Conservation (phyloP, 1,284 basidiomycete species). For the Coniferiporia weirii region DNA sequence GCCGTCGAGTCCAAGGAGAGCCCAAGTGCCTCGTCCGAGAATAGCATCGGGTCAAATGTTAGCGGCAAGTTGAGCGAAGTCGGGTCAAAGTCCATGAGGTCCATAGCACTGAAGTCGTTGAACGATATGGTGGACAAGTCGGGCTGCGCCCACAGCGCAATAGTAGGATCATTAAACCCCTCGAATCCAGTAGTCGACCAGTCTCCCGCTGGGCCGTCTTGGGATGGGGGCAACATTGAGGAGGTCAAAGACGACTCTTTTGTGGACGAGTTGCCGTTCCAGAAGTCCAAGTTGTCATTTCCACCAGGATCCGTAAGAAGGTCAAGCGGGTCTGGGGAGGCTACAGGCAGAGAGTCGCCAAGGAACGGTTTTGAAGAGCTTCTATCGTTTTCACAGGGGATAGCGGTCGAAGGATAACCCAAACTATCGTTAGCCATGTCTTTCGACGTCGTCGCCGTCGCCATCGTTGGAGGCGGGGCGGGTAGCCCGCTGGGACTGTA, state of each 20-base stretch:
- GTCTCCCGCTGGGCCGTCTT: conserved; percentile 6
- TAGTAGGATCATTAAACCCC: background rate
- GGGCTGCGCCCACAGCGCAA: conserved; percentile 2
- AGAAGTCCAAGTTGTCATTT: background rate
- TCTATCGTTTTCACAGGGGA: background rate
- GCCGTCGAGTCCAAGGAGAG: background rate
- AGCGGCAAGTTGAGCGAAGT: background rate
- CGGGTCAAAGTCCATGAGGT: background rate
- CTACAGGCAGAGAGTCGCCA: conserved; percentile 7
- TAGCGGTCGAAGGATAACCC: too few relatives aligned
- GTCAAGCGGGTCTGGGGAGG: conserved; percentile 8
- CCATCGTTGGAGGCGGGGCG: too few relatives aligned
- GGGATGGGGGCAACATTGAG: conserved; percentile 11
- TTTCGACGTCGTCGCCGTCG: too few relatives aligned
- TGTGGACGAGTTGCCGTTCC: conserved; percentile 5
- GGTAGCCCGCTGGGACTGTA: too few relatives aligned
- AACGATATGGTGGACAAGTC: conserved; percentile 7
- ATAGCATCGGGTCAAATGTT: conserved; percentile 2
- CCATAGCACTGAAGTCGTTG: conserved; percentile 1
- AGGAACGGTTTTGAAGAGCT: conserved; percentile 12
- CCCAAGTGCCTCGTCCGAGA: conserved; percentile 1
- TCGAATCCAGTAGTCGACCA: background rate
- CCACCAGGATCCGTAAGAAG: conserved; percentile 7
- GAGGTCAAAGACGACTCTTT: conserved; percentile 8
- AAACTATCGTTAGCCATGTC: too few relatives aligned